Base-by-base conservation (phyloP, 352 stramenopile species). In the Globisporangium alternatum region DNA sequence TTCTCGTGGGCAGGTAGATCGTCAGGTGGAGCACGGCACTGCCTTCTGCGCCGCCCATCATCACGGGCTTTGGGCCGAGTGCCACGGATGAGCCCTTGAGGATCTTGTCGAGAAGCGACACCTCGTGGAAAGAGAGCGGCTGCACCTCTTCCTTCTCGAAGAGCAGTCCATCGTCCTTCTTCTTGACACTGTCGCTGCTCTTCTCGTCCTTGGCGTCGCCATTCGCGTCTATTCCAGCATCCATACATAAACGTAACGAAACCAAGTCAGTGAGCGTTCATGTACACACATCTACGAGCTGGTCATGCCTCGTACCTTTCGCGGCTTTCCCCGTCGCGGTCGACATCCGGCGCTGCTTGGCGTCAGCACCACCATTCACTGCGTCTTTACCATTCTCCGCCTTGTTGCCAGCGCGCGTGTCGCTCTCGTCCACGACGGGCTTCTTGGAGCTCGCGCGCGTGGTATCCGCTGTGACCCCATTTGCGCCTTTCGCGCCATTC, bases 1-100 rank as follows among this genome's bases (percentile, higher is more conserved):
- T 71, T 13, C 86, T 78, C 25, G 86, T 92, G 2, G 88, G 88
- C 60, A 96, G 62, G 59, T 96, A 96, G 57, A 96, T 96, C 0
- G 82, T 94, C 39, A 96, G 67, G 56, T 93, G 81, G 48, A 96
- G 67, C 54, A 96, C 83, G 0, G 84, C 74, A 41, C 84, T 80
- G 59, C 79, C 83, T 30, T 81, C 76, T 2, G 58, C 52, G n/a
- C 70, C 77, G 25, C 73, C 73, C 72, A 91, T 89, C 47, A 76
- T 78, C 17, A 75, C 76, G 19, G 81, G 81, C 31, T 86, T 85
- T 0, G 80, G 74, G 1, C 83, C 80, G 44, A 89, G 69, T 28
- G 77, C 70, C 1, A 66, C 69, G 5, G 79, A 57, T 22, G 72
- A 72, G 0, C 84, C 84, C 62, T 90, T 91, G 22, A 96, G 72